Percentiles rank a stretch among this genome's conserved stretches.
phyloP scores from a whole-genome alignment of 495 filamentous ascomycete species.

The Viridothelium virens region DNA sequence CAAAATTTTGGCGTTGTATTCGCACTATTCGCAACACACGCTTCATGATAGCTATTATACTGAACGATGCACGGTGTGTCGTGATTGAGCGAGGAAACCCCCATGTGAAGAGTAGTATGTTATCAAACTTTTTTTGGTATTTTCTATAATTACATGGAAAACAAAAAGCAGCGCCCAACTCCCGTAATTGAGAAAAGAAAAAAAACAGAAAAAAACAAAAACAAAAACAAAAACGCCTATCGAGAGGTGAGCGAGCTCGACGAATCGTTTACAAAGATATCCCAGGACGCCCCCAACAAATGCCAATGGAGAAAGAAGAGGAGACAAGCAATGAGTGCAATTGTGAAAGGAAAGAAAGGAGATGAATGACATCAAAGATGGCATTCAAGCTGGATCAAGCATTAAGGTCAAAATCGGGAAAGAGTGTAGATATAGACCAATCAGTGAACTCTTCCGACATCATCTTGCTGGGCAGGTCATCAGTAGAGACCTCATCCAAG shows the following conservation, averaged over 20 bases:
- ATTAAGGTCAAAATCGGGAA: slow-evolving; percentile 9
- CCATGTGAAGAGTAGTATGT: too few species aligned
- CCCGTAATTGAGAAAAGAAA: too few species aligned
- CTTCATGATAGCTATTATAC: too few species aligned
- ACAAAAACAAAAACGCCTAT: too few species aligned
- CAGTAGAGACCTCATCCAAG: not conserved
- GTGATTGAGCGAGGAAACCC: too few species aligned
- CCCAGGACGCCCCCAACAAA: not conserved
- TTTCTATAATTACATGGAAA: too few species aligned
- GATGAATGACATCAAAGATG: not conserved
- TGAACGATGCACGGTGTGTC: too few species aligned
- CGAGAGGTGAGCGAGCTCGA: slow-evolving; percentile 3
- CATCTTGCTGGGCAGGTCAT: slow-evolving; percentile 9
- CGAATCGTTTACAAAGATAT: slow-evolving; percentile 3
- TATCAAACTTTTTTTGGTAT: too few species aligned
- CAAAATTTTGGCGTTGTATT: too few species aligned
- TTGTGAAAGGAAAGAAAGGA: slow-evolving; percentile 9
- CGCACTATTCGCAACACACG: too few species aligned
- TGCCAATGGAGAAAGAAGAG: slow-evolving; percentile 10
- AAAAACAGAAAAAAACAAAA: too few species aligned
- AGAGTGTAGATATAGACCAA: slow-evolving; percentile 4
- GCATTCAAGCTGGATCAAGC: slow-evolving; percentile 10
- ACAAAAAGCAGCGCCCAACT: too few species aligned
- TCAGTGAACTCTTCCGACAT: slow-evolving; percentile 22
- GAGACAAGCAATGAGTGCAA: slow-evolving; percentile 1